Conservation (phyloP, 1,284 basidiomycete genomes). For the Ustilago lituana region DNA sequence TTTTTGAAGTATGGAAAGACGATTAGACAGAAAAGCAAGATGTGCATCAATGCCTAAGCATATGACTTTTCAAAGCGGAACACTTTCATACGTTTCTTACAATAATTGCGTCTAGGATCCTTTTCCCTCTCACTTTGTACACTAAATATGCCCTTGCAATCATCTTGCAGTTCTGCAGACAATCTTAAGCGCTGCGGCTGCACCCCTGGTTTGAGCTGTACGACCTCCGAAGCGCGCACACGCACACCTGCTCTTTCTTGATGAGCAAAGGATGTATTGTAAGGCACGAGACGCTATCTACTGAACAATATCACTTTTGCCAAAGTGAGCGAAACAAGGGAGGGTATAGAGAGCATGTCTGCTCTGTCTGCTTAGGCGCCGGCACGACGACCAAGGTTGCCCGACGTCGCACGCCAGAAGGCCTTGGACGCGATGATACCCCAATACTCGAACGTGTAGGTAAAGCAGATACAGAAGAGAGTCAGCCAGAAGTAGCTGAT, state of each 20-base stretch:
- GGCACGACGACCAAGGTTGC: conserved; percentile 47
- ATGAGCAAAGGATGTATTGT: conserved; percentile 7
- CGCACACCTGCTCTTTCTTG: too few species aligned
- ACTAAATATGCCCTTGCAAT: conserved; percentile 6
- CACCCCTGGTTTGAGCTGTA: too few species aligned
- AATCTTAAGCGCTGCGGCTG: too few species aligned
- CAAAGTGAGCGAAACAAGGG: too few species aligned
- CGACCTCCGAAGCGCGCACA: too few species aligned
- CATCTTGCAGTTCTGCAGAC: too few species aligned
- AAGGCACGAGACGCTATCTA: neutral
- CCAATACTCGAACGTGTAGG: conserved; percentile 60
- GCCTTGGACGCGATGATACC: conserved; percentile 55
- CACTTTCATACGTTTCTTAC: too few species aligned
- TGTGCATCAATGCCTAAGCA: conserved; percentile 38
- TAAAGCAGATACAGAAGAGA: conserved; percentile 52
- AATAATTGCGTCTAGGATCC: too few species aligned
- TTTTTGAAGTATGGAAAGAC: conserved; percentile 38
- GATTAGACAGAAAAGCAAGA: conserved; percentile 36
- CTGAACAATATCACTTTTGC: too few species aligned
- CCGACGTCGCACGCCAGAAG: conserved; percentile 51
- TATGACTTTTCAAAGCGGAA: neutral
- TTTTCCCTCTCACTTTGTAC: conserved; percentile 8
- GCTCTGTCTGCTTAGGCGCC: conserved; percentile 22
- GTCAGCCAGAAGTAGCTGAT: conserved; percentile 48
- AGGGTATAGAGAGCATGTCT: conserved; percentile 13